These are phyloP conservation scores for Lodderomyces parapsilosis DNA, from an alignment of 1,139 yeast species.

Conservation along the genomic window DNA sequence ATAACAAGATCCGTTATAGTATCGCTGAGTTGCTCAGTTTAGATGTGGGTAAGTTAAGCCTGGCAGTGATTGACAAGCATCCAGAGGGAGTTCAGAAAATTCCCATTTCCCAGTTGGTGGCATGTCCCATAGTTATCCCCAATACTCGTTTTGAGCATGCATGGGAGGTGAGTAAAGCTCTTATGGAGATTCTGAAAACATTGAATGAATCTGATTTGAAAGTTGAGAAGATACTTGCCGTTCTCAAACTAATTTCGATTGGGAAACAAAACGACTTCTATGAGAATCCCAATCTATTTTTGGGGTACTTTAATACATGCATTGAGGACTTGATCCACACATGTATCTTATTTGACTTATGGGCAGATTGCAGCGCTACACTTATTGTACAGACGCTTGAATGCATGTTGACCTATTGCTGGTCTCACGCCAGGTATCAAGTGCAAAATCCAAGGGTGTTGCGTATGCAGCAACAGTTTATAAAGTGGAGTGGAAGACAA, in stretches of 20 bases:
- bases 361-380: slow-evolving; percentile 15
- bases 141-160: slow-evolving; percentile 9
- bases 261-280: slow-evolving; percentile 13
- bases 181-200: slow-evolving; percentile 15
- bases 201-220: slow-evolving; percentile 11
- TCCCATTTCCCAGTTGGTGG: slow-evolving; percentile 10
- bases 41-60: not conserved
- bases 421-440: slow-evolving; percentile 33
- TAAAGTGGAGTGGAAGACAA: slow-evolving; percentile 21
- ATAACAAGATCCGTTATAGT: slow-evolving; percentile 7
- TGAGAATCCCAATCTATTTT: slow-evolving; percentile 31
- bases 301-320: slow-evolving; percentile 33
- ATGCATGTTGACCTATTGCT: slow-evolving; percentile 34
- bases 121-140: slow-evolving; percentile 10
- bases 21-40: slow-evolving; percentile 7
- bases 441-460: slow-evolving; percentile 8
- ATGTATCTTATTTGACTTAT: slow-evolving; percentile 23
- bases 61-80: not conserved
- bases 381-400: slow-evolving; percentile 26
- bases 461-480: slow-evolving; percentile 14
- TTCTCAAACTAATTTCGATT: slow-evolving; percentile 17
- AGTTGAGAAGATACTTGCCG: slow-evolving; percentile 14
- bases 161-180: slow-evolving; percentile 15
- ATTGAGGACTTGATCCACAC: slow-evolving; percentile 34
- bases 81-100: slow-evolving; percentile 10